Conservation (phyloP, 768 basidiomycete genomes). For the Rhizopogon salebrosus region DNA sequence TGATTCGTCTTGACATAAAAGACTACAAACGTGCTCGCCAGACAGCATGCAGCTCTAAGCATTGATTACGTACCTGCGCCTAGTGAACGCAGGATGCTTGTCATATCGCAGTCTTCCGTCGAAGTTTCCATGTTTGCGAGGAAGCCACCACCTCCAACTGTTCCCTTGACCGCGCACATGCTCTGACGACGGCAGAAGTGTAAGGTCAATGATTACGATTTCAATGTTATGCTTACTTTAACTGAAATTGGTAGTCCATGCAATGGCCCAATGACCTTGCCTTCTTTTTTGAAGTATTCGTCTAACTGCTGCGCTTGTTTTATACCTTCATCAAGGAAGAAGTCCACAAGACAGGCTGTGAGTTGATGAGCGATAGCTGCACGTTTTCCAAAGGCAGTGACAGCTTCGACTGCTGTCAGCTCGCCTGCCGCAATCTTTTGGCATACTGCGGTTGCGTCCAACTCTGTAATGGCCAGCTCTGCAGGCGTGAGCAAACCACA, state of each 20-base stretch:
- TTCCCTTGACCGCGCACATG: constrained; percentile 33
- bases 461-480: constrained; percentile 29
- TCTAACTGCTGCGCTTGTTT: constrained; percentile 38
- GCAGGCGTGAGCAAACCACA: constrained; percentile 26
- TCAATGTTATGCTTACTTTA: constrained; percentile 25
- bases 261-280: constrained; percentile 36
- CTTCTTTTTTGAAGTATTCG: constrained; percentile 30
- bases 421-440: constrained; percentile 22
- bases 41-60: background rate
- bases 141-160: constrained; percentile 32
- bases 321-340: constrained; percentile 40
- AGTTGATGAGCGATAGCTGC: constrained; percentile 50
- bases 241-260: constrained; percentile 37
- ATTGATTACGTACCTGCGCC: constrained; percentile 32
- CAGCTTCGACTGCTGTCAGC: constrained; percentile 34
- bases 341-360: constrained; percentile 33
- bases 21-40: constrained; percentile 19
- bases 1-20: constrained; percentile 40
- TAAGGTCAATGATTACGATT: background rate
- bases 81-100: constrained; percentile 31
- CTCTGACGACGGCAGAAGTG: constrained; percentile 21
- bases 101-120: constrained; percentile 23
- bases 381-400: constrained; percentile 41
- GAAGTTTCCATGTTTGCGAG: constrained; percentile 16
- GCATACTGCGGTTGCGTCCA: constrained; percentile 32